Percentiles rank a stretch among this genome's conserved stretches.
Conservation (phyloP, 2,329 filamentous ascomycete species). For the Fusarium lateritium region DNA sequence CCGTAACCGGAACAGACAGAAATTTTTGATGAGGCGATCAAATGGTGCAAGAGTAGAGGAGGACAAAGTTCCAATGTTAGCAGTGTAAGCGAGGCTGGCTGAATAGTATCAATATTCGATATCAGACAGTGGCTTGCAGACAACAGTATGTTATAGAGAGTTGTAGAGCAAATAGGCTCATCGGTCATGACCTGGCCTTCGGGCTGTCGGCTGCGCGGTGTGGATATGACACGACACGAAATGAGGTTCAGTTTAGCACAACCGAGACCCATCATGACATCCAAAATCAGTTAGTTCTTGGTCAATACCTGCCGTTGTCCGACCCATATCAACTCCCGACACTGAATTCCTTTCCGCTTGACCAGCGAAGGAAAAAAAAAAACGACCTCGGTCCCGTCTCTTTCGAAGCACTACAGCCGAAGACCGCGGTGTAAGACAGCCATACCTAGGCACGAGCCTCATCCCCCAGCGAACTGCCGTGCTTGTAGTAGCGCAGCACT, state of each 20-base stretch:
- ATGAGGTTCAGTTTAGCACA: conserved; percentile 29
- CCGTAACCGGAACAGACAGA: conserved; percentile 12
- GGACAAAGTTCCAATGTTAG: too few species aligned
- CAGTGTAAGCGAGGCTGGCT: background rate
- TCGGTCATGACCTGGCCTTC: conserved; percentile 15
- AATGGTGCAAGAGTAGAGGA: background rate
- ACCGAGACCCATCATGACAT: conserved; percentile 18
- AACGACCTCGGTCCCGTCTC: conserved; percentile 43
- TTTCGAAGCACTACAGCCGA: conserved; percentile 42
- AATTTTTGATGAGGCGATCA: background rate
- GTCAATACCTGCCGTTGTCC: conserved; percentile 28
- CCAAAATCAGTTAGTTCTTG: conserved; percentile 36
- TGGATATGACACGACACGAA: conserved; percentile 11
- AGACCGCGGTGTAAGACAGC: conserved; percentile 40
- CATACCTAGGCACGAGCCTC: conserved; percentile 8
- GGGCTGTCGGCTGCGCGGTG: conserved; percentile 26
- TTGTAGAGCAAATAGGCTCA: conserved; percentile 6
- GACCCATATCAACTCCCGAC: conserved; percentile 24
- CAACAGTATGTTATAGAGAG: background rate
- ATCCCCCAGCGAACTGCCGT: conserved; percentile 7
- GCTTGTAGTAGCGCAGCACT: conserved; percentile 23
- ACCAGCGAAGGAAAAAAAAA: conserved; percentile 13
- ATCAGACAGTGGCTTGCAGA: background rate
- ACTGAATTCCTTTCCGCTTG: conserved; percentile 24
- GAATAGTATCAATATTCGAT: background rate